Evolutionary conservation across 2,329 filamentous ascomycete species (phyloP).

Genomic region (Tolypocladium guangdongense): DNA sequence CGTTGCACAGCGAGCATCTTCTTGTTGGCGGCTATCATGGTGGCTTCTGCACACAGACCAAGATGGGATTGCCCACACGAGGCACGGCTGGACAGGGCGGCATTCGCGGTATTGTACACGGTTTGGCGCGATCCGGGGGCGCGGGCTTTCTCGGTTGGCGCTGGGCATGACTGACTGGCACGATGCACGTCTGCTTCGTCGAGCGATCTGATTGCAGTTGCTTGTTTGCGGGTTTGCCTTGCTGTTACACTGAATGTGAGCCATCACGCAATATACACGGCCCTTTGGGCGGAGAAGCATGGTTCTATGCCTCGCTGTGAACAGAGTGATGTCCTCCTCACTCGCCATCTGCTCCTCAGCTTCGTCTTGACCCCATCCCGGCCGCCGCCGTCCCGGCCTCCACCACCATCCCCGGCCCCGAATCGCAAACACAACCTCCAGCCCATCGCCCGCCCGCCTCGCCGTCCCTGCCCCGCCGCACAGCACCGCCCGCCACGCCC

Average conservation of each 20-base stretch:
- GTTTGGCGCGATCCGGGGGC: not conserved
- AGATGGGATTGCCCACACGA: not conserved
- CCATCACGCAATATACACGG: not conserved
- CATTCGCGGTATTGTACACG: not conserved
- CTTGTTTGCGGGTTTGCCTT: not conserved
- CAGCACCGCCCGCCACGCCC: slow-evolving; percentile 33
- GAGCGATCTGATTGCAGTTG: not conserved
- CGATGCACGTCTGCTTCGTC: not conserved
- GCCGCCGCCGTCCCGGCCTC: no score
- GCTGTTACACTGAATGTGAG: not conserved
- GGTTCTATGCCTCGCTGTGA: not conserved
- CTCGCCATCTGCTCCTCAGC: not conserved
- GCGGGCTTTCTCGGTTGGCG: no score
- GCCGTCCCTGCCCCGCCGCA: not conserved
- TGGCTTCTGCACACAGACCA: not conserved
- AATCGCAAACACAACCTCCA: slow-evolving; percentile 4
- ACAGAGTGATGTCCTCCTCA: not conserved
- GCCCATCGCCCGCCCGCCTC: not conserved
- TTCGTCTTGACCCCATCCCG: not conserved
- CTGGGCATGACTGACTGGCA: not conserved
- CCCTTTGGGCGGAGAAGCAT: not conserved
- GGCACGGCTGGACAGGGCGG: not conserved
- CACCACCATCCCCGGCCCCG: not conserved
- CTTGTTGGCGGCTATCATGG: not conserved
- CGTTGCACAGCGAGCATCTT: not conserved